Percentiles rank a stretch among this genome's conserved stretches.
Conservation (phyloP, 495 filamentous ascomycete genomes). For the Daldinia loculata region DNA sequence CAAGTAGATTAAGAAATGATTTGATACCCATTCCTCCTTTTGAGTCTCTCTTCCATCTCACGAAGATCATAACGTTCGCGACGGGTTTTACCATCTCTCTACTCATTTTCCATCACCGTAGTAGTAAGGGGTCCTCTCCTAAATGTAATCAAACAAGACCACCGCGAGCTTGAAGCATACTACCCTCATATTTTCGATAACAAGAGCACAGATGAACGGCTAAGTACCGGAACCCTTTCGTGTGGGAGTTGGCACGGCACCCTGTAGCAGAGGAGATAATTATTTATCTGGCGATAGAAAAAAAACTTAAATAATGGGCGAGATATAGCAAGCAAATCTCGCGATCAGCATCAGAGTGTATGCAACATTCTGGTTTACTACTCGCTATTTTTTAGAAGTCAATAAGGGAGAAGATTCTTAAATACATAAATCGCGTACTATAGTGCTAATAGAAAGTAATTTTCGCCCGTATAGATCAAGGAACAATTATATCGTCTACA, state of each 20-base stretch:
- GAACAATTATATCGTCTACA: conserved; percentile 67
- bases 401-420: too few relatives aligned
- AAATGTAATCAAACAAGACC: conserved; percentile 68
- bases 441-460: background rate
- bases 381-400: too few relatives aligned
- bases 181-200: conserved; percentile 64
- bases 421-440: too few relatives aligned
- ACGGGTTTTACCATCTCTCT: background rate
- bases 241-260: conserved; percentile 74
- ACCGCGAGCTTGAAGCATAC: conserved; percentile 64
- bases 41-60: background rate
- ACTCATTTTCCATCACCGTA: conserved; percentile 10
- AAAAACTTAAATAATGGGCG: conserved; percentile 59
- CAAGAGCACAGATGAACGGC: conserved; percentile 55
- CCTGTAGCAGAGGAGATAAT: conserved; percentile 71
- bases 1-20: background rate
- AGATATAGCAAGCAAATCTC: conserved; percentile 63
- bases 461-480: conserved; percentile 60
- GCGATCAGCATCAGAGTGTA: conserved; percentile 64
- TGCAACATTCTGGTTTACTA: background rate
- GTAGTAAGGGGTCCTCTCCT: conserved; percentile 45
- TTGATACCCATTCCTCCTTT: background rate
- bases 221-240: conserved; percentile 69
- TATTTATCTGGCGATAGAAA: conserved; percentile 71
- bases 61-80: background rate